Conservation (phyloP, 2,329 filamentous ascomycete genomes). For the Phialocephala sp. region DNA sequence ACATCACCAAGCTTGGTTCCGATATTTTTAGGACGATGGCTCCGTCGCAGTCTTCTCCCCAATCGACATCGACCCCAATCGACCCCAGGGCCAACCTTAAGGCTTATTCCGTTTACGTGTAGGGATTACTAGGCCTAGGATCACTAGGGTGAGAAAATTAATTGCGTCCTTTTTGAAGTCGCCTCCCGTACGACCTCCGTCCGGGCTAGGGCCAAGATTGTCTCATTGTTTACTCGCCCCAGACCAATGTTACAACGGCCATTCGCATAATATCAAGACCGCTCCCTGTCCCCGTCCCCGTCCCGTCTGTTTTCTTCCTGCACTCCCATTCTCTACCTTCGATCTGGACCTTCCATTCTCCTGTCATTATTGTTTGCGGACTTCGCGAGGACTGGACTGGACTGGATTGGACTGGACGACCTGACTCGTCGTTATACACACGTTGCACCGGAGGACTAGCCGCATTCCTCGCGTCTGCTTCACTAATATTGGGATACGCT, state of each 20-base stretch:
- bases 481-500: neutral
- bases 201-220: neutral
- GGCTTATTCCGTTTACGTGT: slow-evolving; percentile 1
- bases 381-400: neutral
- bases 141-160: neutral
- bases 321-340: neutral
- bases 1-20: slow-evolving; percentile 2
- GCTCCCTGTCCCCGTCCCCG: neutral
- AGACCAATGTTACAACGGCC: neutral
- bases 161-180: neutral
- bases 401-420: neutral
- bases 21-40: neutral
- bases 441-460: neutral
- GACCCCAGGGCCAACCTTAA: neutral
- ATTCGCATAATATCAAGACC: slow-evolving; percentile 4
- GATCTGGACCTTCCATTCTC: neutral
- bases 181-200: neutral
- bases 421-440: neutral
- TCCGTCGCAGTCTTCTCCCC: too few relatives aligned
- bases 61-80: neutral
- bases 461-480: slow-evolving; percentile 3
- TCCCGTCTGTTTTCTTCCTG: neutral
- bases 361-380: slow-evolving; percentile 7
- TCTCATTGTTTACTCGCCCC: slow-evolving; percentile 6
- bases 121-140: neutral